Evolutionary conservation across 495 filamentous ascomycete species (phyloP), one percentile per base, ranked within the genome.

Genomic region (Hyaloscypha bicolor): DNA sequence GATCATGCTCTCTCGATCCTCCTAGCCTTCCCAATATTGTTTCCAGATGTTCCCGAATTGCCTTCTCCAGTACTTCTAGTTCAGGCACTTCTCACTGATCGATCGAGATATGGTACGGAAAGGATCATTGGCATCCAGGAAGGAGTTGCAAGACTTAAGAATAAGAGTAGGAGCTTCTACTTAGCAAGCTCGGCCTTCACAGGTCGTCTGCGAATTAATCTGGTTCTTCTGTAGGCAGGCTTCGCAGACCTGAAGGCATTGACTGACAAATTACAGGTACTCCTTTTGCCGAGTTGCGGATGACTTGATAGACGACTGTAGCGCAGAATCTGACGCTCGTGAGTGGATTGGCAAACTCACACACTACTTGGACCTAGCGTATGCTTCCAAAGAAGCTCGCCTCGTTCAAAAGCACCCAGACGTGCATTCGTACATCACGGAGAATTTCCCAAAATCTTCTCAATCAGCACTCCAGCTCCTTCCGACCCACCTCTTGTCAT

Each of bases 211-310:
- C 85, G 89, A 6, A 84, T 89, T 37, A 88, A 92, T 68, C 75
- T 92, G 8, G 79, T 89, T 37, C 75, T 89, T 22, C 73, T 91
- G 76, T 86, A 64, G 72, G 83, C 69, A 22, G 9, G 11, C 14
- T 8, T 37, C 53, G 14, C 22, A 21, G 21, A 22, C 42, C 9
- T 32, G 4, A 48, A 6, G 9, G 9, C 64, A 33, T 61, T 25
- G 14, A 60, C 62, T 69, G 52, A 59, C 8, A 22, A 31, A 21
- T 53, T 29, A 32, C 30, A 85, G 84, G 30, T 91, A 91, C 74
- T 88, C 88, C 0, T 91, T 90, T 70, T 92, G 88, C 68, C 84
- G 89, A 19, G 83, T 91, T 1, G 87, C 87, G 16, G 89, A 91
- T 73, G 88, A 91, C 63, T 75, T 92, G 4, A 80, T 92, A 16